These are phyloP conservation scores for Neopestalotiopsis rosae DNA, from an alignment of 2,329 filamentous ascomycete genomes.

Conservation along the genomic window DNA sequence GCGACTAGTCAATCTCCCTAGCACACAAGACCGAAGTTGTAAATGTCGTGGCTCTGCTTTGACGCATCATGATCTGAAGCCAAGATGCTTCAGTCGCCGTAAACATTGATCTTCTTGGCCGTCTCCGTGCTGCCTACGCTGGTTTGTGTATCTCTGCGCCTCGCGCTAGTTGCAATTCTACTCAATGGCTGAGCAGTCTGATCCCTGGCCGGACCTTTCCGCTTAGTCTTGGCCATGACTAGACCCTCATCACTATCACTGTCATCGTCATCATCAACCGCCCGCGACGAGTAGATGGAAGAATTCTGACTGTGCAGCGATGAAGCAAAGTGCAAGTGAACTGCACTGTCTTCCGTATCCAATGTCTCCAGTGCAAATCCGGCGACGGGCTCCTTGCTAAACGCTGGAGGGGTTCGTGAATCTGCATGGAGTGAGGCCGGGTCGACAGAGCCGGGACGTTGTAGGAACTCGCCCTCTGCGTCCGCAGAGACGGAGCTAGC, in stretches of 20 bases:
- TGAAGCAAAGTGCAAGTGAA: constrained; percentile 15
- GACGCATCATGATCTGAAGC: not conserved
- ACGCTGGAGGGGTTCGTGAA: constrained; percentile 58
- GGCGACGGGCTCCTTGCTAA: constrained; percentile 50
- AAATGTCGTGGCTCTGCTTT: not conserved
- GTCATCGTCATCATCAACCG: constrained; percentile 49
- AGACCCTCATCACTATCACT: constrained; percentile 62
- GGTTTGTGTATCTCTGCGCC: constrained; percentile 63
- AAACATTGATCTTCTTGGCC: constrained; percentile 59
- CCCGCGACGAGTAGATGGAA: constrained; percentile 28
- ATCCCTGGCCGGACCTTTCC: constrained; percentile 41
- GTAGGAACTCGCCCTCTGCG: constrained; percentile 64
- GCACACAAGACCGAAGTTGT: not conserved
- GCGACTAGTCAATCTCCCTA: too few species aligned
- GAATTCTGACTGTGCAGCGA: constrained; percentile 23
- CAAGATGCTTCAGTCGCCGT: constrained; percentile 32
- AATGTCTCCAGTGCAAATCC: constrained; percentile 53
- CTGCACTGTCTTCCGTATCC: constrained; percentile 33
- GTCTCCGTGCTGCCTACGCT: constrained; percentile 68
- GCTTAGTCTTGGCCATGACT: constrained; percentile 58
- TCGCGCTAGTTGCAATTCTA: constrained; percentile 41
- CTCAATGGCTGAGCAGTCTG: constrained; percentile 34
- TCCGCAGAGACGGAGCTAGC: constrained; percentile 70
- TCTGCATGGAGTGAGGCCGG: constrained; percentile 52
- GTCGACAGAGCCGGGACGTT: constrained; percentile 52